phyloP scores from a whole-genome alignment of 257 asterid species.

The Anisodus tanguticus region DNA sequence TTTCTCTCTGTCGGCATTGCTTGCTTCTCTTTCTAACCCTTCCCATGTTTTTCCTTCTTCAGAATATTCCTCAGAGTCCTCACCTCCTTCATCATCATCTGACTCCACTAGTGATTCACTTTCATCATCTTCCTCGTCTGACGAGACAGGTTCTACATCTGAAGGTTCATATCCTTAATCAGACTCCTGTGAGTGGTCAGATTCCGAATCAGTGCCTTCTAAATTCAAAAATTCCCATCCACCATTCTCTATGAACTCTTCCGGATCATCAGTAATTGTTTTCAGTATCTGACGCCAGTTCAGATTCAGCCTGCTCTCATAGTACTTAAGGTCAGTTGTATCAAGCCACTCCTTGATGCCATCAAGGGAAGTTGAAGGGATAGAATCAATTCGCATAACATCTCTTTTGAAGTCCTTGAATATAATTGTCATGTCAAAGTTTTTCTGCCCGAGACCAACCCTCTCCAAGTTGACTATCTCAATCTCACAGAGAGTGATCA shows the following conservation, averaged over 20 bases:
- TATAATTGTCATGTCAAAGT: constrained; percentile 40
- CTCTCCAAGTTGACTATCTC: constrained; percentile 40
- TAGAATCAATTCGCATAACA: constrained; percentile 39
- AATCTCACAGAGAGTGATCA: constrained; percentile 37
- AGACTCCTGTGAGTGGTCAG: constrained; percentile 37
- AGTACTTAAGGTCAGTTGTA: constrained; percentile 38
- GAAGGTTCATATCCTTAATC: constrained; percentile 37
- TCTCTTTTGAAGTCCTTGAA: constrained; percentile 41
- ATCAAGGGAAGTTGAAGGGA: constrained; percentile 35
- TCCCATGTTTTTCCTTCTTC: constrained; percentile 41
- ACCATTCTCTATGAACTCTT: constrained; percentile 37
- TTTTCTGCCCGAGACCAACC: constrained; percentile 41
- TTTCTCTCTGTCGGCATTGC: constrained; percentile 37
- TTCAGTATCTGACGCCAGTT: constrained; percentile 40
- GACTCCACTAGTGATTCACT: constrained; percentile 39
- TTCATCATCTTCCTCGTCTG: constrained; percentile 37
- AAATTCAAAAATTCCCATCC: constrained; percentile 41
- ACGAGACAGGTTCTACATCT: constrained; percentile 36
- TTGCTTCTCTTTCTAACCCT: constrained; percentile 38
- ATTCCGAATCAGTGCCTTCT: constrained; percentile 39
- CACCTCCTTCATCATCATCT: constrained; percentile 32
- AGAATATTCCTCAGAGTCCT: constrained; percentile 34
- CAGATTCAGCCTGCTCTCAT: constrained; percentile 39
- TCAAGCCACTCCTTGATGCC: constrained; percentile 42
- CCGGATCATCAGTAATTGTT: constrained; percentile 38